Evolutionary conservation across 345 rosid genomes (phyloP).

Genomic region (Hibiscus syriacus): DNA sequence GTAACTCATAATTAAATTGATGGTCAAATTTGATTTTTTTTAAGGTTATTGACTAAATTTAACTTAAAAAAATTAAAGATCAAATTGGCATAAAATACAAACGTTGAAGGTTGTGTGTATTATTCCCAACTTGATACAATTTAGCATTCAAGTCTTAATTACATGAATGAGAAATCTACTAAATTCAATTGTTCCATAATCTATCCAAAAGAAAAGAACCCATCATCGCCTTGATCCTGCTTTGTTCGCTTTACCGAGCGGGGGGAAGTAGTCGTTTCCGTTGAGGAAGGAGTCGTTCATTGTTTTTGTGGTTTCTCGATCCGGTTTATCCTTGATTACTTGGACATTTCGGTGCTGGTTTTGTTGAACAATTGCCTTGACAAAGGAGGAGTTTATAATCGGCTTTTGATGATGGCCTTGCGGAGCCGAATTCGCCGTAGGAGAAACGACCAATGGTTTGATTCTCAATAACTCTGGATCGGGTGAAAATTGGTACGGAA

Average conservation of each 20-base stretch:
- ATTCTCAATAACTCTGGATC: slow-evolving; percentile 30
- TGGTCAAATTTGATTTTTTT: no score
- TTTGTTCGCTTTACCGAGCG: background rate
- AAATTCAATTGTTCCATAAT: background rate
- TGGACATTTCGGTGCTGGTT: slow-evolving; percentile 2
- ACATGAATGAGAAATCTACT: background rate
- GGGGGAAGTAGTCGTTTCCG: slow-evolving; percentile 10
- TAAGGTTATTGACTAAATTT: no score
- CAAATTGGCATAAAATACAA: no score
- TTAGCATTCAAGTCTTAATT: background rate
- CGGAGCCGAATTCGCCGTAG: background rate
- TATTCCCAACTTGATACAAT: no score
- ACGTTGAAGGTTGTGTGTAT: no score
- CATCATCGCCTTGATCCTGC: background rate
- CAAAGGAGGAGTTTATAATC: background rate
- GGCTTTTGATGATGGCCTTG: background rate
- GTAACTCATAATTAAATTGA: no score
- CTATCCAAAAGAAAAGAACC: background rate
- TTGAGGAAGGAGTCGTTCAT: background rate
- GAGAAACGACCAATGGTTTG: slow-evolving; percentile 11
- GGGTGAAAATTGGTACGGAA: slow-evolving; percentile 18
- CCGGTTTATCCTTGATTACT: background rate
- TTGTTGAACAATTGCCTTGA: slow-evolving; percentile 3
- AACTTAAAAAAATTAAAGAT: no score
- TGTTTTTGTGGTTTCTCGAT: background rate